Base-by-base conservation (phyloP, 164 flowering plant species). In the Tinospora cordifolia region DNA sequence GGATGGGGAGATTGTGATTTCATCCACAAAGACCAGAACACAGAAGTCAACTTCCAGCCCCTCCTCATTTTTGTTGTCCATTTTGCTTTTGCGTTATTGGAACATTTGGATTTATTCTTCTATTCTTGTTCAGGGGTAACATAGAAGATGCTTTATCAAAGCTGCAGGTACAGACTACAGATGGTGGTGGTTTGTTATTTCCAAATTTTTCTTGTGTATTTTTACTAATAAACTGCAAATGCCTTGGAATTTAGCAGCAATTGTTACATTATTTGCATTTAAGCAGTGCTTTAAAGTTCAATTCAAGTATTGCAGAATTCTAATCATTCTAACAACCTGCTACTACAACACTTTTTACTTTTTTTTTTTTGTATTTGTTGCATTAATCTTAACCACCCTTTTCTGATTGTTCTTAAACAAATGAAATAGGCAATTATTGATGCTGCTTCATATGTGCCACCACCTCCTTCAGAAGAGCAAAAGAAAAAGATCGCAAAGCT, bases 401-500 rank as follows among this genome's bases (percentile, higher is more conserved):
- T 63, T 46, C 21, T 72, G 14, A 30, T 27, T 47, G 3, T 63
- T 21, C 34, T 30, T 68, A 36, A 11, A 14, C 15, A 36, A 70
- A 69, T 66, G 27, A 70, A 60, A 47, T 79, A 95, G 99, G 94
- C 85, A 60, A 92, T 92, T n/a, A 88, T 95, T 71, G 93, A 92
- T 82, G 93, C 96, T 75, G 96, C 99, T 74, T 75, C 96, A 26
- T 92, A 92, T 77, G 98, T 95, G 60, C 99, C 99, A 21, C 99
- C 98, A 62, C 98, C 98, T 47, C 99, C 99, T 68, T 88, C 98
- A 47, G 90, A 85, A 79, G 98, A 90, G 81, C 91, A 88, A 71
- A 88, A 91, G 80, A 92, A 89, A 78, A 94, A 85, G 75, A 88
- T 94, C 57, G 88, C 86, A 5, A 85, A 90, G 75, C 39, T 93